A percentile compares a stretch with the other conserved stretches of the same genome.
phyloP scores from a whole-genome alignment of 1,139 yeast species.

The Debaryomyces singareniensis region DNA sequence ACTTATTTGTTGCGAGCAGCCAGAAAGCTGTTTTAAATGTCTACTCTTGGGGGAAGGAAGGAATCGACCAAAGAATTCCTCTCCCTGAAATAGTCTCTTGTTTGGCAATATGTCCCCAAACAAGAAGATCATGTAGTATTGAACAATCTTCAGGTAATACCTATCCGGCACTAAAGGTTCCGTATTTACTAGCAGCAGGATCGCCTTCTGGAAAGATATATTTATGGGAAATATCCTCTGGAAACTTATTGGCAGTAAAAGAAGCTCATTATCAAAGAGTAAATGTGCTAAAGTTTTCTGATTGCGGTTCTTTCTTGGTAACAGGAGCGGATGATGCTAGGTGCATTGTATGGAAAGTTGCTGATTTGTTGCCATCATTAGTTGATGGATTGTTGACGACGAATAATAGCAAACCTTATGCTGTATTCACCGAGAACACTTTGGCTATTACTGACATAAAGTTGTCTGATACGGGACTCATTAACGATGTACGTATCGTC shows the following conservation, averaged over 20 bases:
- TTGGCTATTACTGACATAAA: conserved; percentile 62
- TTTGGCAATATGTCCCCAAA: conserved; percentile 43
- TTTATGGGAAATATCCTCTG: conserved; percentile 83
- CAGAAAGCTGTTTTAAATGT: conserved; percentile 71
- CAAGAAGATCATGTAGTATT: conserved; percentile 7
- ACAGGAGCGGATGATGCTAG: conserved; percentile 83
- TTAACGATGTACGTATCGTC: conserved; percentile 58
- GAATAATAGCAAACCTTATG: conserved; percentile 31
- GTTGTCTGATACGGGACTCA: conserved; percentile 41
- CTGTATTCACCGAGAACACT: conserved; percentile 67
- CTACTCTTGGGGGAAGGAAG: conserved; percentile 72
- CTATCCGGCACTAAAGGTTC: conserved; percentile 37
- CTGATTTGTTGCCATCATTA: conserved; percentile 47
- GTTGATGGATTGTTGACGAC: conserved; percentile 13
- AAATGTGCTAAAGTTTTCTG: conserved; percentile 50
- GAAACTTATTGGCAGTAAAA: conserved; percentile 62
- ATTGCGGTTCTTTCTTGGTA: conserved; percentile 62
- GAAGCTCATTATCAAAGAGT: conserved; percentile 85
- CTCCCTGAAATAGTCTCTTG: conserved; percentile 74
- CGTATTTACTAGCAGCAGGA: conserved; percentile 72
- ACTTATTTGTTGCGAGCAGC: conserved; percentile 56
- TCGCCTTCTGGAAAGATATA: conserved; percentile 67
- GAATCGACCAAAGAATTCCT: conserved; percentile 77
- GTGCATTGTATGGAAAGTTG: conserved; percentile 65
- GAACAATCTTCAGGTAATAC: conserved; percentile 6